A percentile compares a stretch with the other conserved stretches of the same genome.
Evolutionary conservation across 441 rosid genomes (phyloP).

Genomic region (Breynia disticha): DNA sequence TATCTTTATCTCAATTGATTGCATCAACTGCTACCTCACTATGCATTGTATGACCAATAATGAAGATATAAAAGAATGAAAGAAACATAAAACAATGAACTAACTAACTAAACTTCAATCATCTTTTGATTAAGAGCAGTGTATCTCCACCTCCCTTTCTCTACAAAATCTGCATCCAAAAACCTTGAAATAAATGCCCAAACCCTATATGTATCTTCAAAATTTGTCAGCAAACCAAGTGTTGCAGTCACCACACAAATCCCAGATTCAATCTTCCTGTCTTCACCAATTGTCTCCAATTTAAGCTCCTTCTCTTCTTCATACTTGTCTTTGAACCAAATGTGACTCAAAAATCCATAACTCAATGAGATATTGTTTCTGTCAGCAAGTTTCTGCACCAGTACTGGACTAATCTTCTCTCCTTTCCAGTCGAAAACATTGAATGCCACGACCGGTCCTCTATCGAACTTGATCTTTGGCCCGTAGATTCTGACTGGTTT

Average conservation of each 20-base stretch:
- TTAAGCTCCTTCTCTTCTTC: constrained; percentile 26
- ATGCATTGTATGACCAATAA: no score
- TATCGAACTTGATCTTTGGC: constrained; percentile 38
- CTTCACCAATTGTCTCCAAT: constrained; percentile 16
- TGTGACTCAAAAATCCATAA: constrained; percentile 38
- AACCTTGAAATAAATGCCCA: constrained; percentile 77
- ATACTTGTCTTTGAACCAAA: constrained; percentile 30
- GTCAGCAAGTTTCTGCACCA: constrained; percentile 79
- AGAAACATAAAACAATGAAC: neutral
- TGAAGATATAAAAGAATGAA: no score
- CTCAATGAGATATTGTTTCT: constrained; percentile 50
- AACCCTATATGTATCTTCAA: constrained; percentile 65
- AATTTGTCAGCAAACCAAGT: constrained; percentile 60
- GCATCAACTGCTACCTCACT: no score
- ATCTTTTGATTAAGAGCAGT: constrained; percentile 58
- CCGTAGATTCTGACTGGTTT: constrained; percentile 63
- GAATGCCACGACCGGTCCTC: constrained; percentile 75
- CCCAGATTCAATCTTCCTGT: constrained; percentile 17
- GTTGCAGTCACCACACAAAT: constrained; percentile 52
- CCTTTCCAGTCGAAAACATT: constrained; percentile 85
- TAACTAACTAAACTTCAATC: constrained; percentile 36
- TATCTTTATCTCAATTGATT: no score
- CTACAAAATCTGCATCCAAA: constrained; percentile 88
- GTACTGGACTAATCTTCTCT: constrained; percentile 49
- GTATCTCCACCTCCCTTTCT: constrained; percentile 89